A percentile compares a stretch with the other conserved stretches of the same genome.
Evolutionary conservation across 177 flowering plant species (phyloP).

Genomic region (Tripterygium wilfordii): DNA sequence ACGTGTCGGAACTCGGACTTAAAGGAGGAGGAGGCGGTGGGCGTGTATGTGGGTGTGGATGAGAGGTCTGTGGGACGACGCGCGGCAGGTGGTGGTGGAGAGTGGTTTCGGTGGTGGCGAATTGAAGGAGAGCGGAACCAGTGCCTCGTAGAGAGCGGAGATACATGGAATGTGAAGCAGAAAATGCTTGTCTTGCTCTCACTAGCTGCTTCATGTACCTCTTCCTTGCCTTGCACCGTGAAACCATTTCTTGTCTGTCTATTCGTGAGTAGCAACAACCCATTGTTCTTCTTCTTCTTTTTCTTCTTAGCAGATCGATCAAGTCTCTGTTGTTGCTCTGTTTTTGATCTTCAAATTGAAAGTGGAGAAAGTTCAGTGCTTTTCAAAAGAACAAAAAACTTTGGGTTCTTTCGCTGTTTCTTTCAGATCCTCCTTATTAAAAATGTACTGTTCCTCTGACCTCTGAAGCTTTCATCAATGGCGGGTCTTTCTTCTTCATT

Average conservation of each 20-base stretch:
- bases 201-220: slow-evolving; percentile 88
- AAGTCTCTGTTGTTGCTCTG: no score
- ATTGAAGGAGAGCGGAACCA: slow-evolving; percentile 81
- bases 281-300: slow-evolving; percentile 31
- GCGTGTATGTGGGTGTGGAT: slow-evolving; percentile 28
- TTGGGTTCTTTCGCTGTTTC: no score
- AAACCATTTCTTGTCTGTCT: slow-evolving; percentile 69
- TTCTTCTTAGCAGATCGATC: neutral
- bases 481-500: slow-evolving; percentile 12
- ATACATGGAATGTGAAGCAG: slow-evolving; percentile 67
- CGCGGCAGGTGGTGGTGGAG: slow-evolving; percentile 43
- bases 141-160: slow-evolving; percentile 72
- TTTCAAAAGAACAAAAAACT: no score
- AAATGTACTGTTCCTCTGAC: neutral
- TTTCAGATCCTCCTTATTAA: no score
- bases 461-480: slow-evolving; percentile 6
- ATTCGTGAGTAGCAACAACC: slow-evolving; percentile 77
- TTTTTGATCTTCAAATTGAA: no score
- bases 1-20: slow-evolving; percentile 44
- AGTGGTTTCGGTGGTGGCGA: slow-evolving; percentile 55
- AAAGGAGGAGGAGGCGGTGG: slow-evolving; percentile 48
- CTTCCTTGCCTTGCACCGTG: slow-evolving; percentile 80
- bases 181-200: slow-evolving; percentile 61
- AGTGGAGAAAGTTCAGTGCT: no score
- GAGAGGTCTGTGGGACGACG: slow-evolving; percentile 42